A percentile compares a stretch with the other conserved stretches of the same genome.
phyloP scores from a whole-genome alignment of 1,284 basidiomycete genomes.

The Cryptococcus sp. region DNA sequence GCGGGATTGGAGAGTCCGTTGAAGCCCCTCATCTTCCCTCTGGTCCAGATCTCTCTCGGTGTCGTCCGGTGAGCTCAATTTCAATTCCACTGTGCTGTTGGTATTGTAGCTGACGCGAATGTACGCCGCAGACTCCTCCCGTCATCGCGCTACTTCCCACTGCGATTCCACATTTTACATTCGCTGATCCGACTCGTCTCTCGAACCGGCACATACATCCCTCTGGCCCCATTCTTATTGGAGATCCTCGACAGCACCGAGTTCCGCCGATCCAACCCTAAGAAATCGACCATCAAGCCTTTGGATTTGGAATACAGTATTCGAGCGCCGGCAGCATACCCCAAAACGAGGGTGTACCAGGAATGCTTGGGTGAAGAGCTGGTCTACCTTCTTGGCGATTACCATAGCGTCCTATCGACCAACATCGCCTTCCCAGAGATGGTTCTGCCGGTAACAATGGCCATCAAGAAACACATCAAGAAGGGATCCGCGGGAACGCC shows the following conservation, averaged over 20 bases:
- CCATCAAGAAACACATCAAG: slow-evolving; percentile 71
- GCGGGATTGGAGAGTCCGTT: slow-evolving; percentile 70
- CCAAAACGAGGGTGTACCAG: slow-evolving; percentile 82
- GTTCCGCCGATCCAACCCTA: slow-evolving; percentile 72
- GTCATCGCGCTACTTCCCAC: slow-evolving; percentile 75
- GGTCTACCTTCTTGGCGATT: slow-evolving; percentile 76
- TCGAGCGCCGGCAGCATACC: slow-evolving; percentile 83
- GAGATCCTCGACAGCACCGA: slow-evolving; percentile 79
- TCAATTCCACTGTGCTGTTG: neutral
- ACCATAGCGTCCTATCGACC: slow-evolving; percentile 62
- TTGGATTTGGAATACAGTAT: slow-evolving; percentile 87
- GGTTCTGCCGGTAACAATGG: slow-evolving; percentile 76
- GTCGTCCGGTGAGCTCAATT: slow-evolving; percentile 71
- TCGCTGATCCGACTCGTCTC: slow-evolving; percentile 71
- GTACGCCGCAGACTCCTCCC: slow-evolving; percentile 68
- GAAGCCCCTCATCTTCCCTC: slow-evolving; percentile 86
- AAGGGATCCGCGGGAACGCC: slow-evolving; percentile 55
- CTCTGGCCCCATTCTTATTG: slow-evolving; percentile 80
- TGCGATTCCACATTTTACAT: slow-evolving; percentile 72
- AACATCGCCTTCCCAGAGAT: slow-evolving; percentile 94
- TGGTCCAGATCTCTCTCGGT: slow-evolving; percentile 91
- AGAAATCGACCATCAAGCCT: slow-evolving; percentile 84
- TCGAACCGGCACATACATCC: slow-evolving; percentile 84
- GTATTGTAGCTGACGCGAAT: slow-evolving; percentile 4
- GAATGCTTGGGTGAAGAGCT: slow-evolving; percentile 84